phyloP scores from a whole-genome alignment of 139 green algal species.

The Volvox africanus region DNA sequence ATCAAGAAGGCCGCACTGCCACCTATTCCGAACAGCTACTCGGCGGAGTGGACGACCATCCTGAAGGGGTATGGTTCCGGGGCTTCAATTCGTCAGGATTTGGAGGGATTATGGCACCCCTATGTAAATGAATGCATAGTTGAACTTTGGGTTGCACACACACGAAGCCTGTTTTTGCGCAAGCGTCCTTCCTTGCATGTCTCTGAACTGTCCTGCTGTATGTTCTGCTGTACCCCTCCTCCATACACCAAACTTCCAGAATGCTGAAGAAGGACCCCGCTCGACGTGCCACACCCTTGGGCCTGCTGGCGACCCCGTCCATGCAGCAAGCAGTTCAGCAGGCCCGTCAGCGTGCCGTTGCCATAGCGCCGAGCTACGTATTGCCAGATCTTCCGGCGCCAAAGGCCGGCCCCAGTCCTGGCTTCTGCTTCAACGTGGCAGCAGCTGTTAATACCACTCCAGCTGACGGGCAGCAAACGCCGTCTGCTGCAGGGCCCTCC shows the following conservation, averaged over 20 bases:
- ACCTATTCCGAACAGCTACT: conserved; percentile 30
- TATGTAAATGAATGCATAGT: no score
- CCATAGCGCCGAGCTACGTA: conserved; percentile 39
- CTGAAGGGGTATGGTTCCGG: conserved; percentile 26
- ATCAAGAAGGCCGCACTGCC: conserved; percentile 46
- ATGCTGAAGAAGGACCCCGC: conserved; percentile 70
- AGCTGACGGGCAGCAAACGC: neutral
- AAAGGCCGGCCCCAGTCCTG: neutral
- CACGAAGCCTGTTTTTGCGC: no score
- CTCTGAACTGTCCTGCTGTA: no score
- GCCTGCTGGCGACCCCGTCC: conserved; percentile 51
- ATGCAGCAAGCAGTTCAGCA: conserved; percentile 48
- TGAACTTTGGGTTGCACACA: no score
- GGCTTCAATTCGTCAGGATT: no score
- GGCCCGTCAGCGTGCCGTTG: conserved; percentile 40
- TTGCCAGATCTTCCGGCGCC: neutral
- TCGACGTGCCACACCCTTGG: conserved; percentile 54
- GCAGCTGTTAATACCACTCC: no score
- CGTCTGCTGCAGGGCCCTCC: conserved; percentile 1
- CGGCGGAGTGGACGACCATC: conserved; percentile 31
- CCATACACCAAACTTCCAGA: conserved; percentile 12
- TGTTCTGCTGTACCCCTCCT: no score
- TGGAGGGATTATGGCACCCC: no score
- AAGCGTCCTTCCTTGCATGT: no score
- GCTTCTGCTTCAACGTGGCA: neutral